phyloP scores from a whole-genome alignment of 2,329 filamentous ascomycete species.

The Stagonosporopsis chrysanthemi region DNA sequence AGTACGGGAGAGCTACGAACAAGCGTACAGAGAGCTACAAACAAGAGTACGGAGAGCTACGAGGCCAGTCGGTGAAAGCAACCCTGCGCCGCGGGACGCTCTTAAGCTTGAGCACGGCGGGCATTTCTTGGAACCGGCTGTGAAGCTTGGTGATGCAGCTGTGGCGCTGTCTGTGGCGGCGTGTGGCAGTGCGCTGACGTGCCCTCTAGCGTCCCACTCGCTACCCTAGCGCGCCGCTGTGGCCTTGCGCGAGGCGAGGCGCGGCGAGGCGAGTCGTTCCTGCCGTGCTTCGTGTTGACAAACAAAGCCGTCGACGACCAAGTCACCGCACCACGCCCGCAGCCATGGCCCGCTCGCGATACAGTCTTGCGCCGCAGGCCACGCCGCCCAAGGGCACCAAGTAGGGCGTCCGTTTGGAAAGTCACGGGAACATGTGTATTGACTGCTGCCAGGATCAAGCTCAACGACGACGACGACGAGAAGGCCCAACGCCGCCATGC shows the following conservation, averaged over 20 bases:
- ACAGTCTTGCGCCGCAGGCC: conserved; percentile 27
- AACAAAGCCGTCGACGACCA: conserved; percentile 28
- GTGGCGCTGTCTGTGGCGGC: conserved; percentile 2
- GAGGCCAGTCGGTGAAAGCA: background rate
- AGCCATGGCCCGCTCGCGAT: conserved; percentile 64
- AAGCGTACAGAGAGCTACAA: too few relatives aligned
- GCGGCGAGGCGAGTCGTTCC: conserved; percentile 6
- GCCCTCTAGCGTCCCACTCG: background rate
- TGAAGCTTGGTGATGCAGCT: conserved; percentile 6
- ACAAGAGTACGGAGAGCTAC: background rate
- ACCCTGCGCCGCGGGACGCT: conserved; percentile 5
- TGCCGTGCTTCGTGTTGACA: conserved; percentile 30
- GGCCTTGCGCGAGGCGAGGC: conserved; percentile 3
- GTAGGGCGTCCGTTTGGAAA: background rate
- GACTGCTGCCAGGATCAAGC: conserved; percentile 72
- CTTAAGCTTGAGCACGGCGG: conserved; percentile 5
- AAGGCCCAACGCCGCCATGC: conserved; percentile 90
- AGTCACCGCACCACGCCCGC: conserved; percentile 23
- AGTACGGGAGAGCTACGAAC: background rate
- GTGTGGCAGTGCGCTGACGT: background rate
- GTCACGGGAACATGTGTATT: background rate
- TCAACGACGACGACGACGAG: conserved; percentile 94
- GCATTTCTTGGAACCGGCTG: conserved; percentile 17
- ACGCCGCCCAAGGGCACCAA: conserved; percentile 12
- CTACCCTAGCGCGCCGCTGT: too few relatives aligned